Percentiles rank a stretch among this genome's conserved stretches.
Evolutionary conservation across 1,284 basidiomycete genomes (phyloP).

Genomic region (Pterulicium gracile): DNA sequence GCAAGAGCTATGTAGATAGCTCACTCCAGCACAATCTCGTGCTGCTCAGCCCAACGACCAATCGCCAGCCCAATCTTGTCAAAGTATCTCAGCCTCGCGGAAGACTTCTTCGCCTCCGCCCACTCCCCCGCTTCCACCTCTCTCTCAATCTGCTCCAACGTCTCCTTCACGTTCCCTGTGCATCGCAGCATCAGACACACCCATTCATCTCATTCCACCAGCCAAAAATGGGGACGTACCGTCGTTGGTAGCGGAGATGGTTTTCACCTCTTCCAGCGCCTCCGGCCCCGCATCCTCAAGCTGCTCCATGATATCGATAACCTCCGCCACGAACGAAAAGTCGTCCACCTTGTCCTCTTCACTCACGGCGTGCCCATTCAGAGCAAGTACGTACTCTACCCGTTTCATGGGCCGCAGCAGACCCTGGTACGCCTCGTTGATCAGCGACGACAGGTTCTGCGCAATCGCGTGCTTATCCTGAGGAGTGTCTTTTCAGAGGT

Average conservation of each 20-base stretch:
- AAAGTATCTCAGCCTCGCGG: conserved; percentile 71
- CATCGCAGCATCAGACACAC: no score
- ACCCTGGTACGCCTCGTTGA: conserved; percentile 71
- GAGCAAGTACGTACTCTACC: conserved; percentile 61
- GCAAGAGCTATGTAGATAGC: no score
- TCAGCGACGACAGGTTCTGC: conserved; percentile 50
- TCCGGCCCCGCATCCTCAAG: conserved; percentile 55
- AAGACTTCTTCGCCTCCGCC: conserved; percentile 41
- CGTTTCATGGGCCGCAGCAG: conserved; percentile 55
- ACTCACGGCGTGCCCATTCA: conserved; percentile 45
- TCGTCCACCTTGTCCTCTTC: conserved; percentile 78
- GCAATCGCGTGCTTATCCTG: conserved; percentile 54
- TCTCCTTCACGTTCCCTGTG: conserved; percentile 43
- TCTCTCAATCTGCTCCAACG: conserved; percentile 34
- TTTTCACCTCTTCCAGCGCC: conserved; percentile 34
- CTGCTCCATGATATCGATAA: conserved; percentile 76
- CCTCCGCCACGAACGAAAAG: conserved; percentile 59
- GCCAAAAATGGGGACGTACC: conserved; percentile 33
- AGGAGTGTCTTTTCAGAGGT: conserved; percentile 11
- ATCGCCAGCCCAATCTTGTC: conserved; percentile 58
- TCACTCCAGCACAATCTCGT: neutral
- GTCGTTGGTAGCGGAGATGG: conserved; percentile 45
- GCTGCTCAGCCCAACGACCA: neutral
- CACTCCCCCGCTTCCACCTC: conserved; percentile 49
- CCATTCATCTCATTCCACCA: conserved; percentile 6